Evolutionary conservation across 106 monocot genomes (phyloP).

Genomic region (Dendrobium catenatum): DNA sequence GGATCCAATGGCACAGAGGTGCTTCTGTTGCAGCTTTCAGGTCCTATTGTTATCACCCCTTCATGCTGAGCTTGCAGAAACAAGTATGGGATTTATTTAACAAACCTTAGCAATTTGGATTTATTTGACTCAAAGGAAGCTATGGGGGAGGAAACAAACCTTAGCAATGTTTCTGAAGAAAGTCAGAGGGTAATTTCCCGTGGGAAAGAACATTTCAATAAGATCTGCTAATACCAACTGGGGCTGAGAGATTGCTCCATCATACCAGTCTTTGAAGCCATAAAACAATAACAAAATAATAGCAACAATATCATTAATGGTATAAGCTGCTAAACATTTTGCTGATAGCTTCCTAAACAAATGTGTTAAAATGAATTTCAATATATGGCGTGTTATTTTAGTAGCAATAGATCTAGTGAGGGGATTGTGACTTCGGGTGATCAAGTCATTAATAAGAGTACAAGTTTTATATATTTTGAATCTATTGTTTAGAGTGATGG

Average conservation of each 20-base stretch:
- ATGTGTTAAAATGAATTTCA: too few species aligned
- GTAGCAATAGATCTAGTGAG: too few species aligned
- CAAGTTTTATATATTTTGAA: too few species aligned
- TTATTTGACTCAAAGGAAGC: background rate
- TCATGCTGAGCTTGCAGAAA: constrained; percentile 39
- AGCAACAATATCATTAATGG: background rate
- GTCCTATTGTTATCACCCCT: constrained; percentile 30
- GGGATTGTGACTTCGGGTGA: too few species aligned
- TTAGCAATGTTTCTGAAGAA: constrained; percentile 86
- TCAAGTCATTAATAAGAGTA: too few species aligned
- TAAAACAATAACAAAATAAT: background rate
- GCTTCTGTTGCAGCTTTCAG: constrained; percentile 49
- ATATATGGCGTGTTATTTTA: too few species aligned
- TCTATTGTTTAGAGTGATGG: too few species aligned
- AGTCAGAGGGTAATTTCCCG: constrained; percentile 69
- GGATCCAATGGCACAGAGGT: constrained; percentile 54
- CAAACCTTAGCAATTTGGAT: background rate
- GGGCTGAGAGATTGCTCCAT: constrained; percentile 86
- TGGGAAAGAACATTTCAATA: constrained; percentile 74
- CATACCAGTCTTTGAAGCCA: constrained; percentile 62
- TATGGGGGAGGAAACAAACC: constrained; percentile 25
- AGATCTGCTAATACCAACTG: constrained; percentile 89
- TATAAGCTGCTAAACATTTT: background rate
- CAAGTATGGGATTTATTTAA: background rate
- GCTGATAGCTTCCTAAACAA: too few species aligned